Percentiles rank a stretch among this genome's conserved stretches.
Evolutionary conservation across 192 early-diverging fungal genomes (phyloP).

Genomic region (Gorgonomyces haynaldii): DNA sequence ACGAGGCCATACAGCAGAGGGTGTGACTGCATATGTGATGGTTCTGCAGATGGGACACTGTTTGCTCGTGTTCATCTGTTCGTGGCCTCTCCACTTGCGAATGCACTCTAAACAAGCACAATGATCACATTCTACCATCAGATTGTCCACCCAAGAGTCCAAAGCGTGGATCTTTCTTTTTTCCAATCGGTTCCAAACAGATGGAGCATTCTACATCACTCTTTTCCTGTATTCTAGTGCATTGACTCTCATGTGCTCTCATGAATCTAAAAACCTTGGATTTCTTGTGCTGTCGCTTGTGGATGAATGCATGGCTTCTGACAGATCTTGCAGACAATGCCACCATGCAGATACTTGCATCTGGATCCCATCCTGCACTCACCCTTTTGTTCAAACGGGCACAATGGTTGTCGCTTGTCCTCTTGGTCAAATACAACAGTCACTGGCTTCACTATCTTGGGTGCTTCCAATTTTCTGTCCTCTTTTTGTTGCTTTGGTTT

Average conservation of each 20-base stretch:
- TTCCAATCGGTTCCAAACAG: constrained; percentile 33
- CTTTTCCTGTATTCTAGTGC: not conserved
- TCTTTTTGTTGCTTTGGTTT: constrained; percentile 2
- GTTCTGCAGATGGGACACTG: constrained; percentile 41
- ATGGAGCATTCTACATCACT: constrained; percentile 35
- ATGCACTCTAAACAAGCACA: constrained; percentile 39
- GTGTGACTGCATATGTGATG: constrained; percentile 32
- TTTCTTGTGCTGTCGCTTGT: not conserved
- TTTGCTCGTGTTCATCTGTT: constrained; percentile 33
- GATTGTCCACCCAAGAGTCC: too few species aligned
- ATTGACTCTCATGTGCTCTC: not conserved
- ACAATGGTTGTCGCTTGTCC: not conserved
- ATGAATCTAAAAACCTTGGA: not conserved
- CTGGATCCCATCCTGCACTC: not conserved
- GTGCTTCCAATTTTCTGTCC: not conserved
- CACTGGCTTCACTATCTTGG: not conserved
- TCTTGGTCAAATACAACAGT: not conserved
- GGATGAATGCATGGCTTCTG: not conserved
- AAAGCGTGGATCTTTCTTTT: constrained; percentile 35
- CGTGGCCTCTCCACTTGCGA: constrained; percentile 34
- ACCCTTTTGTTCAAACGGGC: constrained; percentile 2
- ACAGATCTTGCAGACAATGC: not conserved
- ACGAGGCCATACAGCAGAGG: constrained; percentile 28
- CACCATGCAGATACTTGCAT: constrained; percentile 1
- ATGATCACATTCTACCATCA: constrained; percentile 42